Base-by-base conservation (phyloP, 192 early-diverging fungal species). In the Backusella liffmaniae region DNA sequence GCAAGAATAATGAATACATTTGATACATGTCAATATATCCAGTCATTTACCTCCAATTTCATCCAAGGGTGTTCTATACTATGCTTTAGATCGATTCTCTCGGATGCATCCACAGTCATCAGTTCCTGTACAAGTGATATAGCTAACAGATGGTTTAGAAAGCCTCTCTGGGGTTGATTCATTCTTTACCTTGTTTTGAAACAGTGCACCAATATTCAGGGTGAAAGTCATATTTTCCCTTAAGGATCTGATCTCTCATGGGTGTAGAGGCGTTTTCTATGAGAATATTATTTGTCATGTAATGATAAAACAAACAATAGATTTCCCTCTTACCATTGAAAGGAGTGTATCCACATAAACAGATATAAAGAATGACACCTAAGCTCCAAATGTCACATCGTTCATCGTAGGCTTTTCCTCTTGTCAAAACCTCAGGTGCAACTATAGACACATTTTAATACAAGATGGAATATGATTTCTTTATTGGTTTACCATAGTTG, bases 341-440 rank as follows among this genome's bases (percentile, higher is more conserved):
- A 30, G 97, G 97, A 30, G 95, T 94, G 77, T 91, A 94, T 4
- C 97, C 96, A 79, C 94, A 96, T 5, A 98, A 85, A 67, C 92
- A 92, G 69, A 97, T 94, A 78, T 97, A 98, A 32, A 96, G 89
- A 44, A 98, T 96, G 0, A 99, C 97, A 18, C 97, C 97, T 9
- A 96, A 82, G 51, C 94, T 95, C 97, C 97, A 99, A 87, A 99
- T 87, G 74, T 99, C 97, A 12, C 73, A 74, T 49, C 39, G 59
- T 8, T 67, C 66, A 21, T 65, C 42, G 5, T 74, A 74, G 1
- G 73, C 36, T 35, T 36, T 44, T n/a, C 41, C 16, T 12, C 23
- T 29, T 8, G 42, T 12, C 5, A 74, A 32, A 6, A 74, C 37
- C 29, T 74, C 73, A 13, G 73, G 73, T 18, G 73, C 73, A 29